Base-by-base conservation (phyloP, 495 filamentous ascomycete species). In the Friedmanniomyces simplex region DNA sequence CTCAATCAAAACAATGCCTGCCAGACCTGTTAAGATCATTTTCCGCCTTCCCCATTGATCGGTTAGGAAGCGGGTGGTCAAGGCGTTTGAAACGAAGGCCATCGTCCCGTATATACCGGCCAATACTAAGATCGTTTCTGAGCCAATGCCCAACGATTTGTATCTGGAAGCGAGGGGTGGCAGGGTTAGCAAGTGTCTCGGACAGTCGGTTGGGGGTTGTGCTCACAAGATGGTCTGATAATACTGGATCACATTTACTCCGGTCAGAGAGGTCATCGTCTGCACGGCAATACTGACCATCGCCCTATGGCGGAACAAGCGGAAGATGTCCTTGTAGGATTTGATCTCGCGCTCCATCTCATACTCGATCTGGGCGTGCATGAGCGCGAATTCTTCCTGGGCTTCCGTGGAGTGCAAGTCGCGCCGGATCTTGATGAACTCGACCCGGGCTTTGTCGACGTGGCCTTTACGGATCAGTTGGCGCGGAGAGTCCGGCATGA, bases 21-120 rank as follows among this genome's bases (percentile, higher is more conserved):
- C 59, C 6, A 80, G 58, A 34, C 79, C 79, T 21, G 77, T 52
- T 28, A 81, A 66, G 2, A 82, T 65, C 79, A 82, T 81, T 74
- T 81, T 81, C 50, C 79, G 74, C 50, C 79, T 76, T 50, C 79
- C 79, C 79, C 79, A 82, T 66, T 79, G 76, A 62, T 82, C 79
- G 7, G 79, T 79, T 36, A 82, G 65, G 46, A 66, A 80, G 50
- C 68, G 73, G 0, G 77, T 81, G 1, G 79, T 79, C 25, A 81
- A 57, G 26, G 59, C 64, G 57, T 82, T 82, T 13, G 73, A 73
- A 5, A 77, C 1, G 61, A 82, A 81, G 10, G 78, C 79, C 3
- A 77, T 43, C 0, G 78, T 81, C 30, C 79, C 79, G 54, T 80
- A 82, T 2, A 80, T 76, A 8, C 68, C 78, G 14, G 79, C 78